These are phyloP conservation scores for Lolium multiflorum DNA, from an alignment of 176 grass and related monocot species.

Conservation along the genomic window DNA sequence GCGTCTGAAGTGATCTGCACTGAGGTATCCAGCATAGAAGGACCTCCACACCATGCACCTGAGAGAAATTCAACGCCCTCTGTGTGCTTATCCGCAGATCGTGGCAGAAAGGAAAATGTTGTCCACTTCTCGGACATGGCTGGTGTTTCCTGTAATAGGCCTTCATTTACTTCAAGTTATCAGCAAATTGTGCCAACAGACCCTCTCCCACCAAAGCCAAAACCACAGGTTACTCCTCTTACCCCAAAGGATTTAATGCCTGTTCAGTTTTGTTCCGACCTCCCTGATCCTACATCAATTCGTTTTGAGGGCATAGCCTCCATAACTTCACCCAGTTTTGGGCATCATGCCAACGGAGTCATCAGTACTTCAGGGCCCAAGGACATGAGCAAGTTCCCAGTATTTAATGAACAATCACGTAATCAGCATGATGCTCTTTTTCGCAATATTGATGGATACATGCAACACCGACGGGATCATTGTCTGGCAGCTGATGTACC, in stretches of 20 bases:
- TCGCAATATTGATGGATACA: constrained; percentile 48
- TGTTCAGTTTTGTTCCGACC: constrained; percentile 60
- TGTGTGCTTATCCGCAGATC: constrained; percentile 29
- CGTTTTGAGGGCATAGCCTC: constrained; percentile 66
- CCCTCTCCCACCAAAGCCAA: constrained; percentile 37
- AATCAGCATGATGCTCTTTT: constrained; percentile 47
- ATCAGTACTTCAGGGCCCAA: constrained; percentile 37
- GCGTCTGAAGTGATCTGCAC: not conserved
- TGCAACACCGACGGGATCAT: constrained; percentile 41
- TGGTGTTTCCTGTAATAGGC: constrained; percentile 25
- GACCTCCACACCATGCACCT: constrained; percentile 24
- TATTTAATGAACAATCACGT: constrained; percentile 47
- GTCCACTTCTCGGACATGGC: constrained; percentile 31
- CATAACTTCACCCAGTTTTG: constrained; percentile 55
- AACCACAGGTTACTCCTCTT: constrained; percentile 41
- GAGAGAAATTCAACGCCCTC: constrained; percentile 32
- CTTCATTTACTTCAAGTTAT: constrained; percentile 37
- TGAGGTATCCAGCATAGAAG: constrained; percentile 32
- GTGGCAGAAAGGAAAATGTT: constrained; percentile 39
- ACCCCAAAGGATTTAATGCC: constrained; percentile 71
- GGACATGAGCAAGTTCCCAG: constrained; percentile 50
- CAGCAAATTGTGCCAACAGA: constrained; percentile 41
- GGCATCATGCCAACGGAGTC: constrained; percentile 45
- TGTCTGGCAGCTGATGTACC: constrained; percentile 34
- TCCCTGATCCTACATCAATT: constrained; percentile 60